A percentile compares a stretch with the other conserved stretches of the same genome.
phyloP scores from a whole-genome alignment of 2,329 filamentous ascomycete species.

The Macroventuria anomochaeta region DNA sequence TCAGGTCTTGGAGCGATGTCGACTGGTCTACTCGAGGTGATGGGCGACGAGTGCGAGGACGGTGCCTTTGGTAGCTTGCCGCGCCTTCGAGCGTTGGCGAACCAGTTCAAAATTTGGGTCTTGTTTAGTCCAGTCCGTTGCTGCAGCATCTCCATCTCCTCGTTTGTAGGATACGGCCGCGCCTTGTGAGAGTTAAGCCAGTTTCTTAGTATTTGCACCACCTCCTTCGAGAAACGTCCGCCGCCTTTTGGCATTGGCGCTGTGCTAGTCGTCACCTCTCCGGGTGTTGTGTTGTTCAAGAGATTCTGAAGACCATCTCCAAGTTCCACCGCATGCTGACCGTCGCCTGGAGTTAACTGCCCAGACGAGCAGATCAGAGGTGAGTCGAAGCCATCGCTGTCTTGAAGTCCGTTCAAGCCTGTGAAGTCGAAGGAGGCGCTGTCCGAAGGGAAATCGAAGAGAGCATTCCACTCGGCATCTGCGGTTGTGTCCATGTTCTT shows the following conservation, averaged over 20 bases:
- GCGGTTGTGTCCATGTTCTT: constrained; percentile 4
- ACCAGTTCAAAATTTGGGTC: constrained; percentile 38
- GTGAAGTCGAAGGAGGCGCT: constrained; percentile 5
- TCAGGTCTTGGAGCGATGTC: constrained; percentile 34
- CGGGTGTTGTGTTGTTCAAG: background rate
- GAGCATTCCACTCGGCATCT: constrained; percentile 14
- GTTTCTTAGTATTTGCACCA: constrained; percentile 32
- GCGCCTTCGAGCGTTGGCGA: constrained; percentile 37
- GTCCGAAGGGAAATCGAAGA: constrained; percentile 8
- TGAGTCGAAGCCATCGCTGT: constrained; percentile 16
- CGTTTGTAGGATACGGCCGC: constrained; percentile 32
- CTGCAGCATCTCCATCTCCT: constrained; percentile 28
- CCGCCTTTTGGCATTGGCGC: constrained; percentile 5
- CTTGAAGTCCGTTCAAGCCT: background rate
- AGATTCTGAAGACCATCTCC: constrained; percentile 6
- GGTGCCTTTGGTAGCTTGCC: constrained; percentile 25
- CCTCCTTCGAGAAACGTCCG: constrained; percentile 32
- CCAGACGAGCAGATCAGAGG: constrained; percentile 8
- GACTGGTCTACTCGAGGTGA: constrained; percentile 18
- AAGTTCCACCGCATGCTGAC: constrained; percentile 4
- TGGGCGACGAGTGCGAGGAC: constrained; percentile 3
- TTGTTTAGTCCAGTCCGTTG: constrained; percentile 33
- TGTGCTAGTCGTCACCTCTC: background rate
- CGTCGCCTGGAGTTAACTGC: constrained; percentile 11
- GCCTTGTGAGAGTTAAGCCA: constrained; percentile 33